Evolutionary conservation across 345 rosid species (phyloP).

Genomic region (Leavenworthia alabamica): DNA sequence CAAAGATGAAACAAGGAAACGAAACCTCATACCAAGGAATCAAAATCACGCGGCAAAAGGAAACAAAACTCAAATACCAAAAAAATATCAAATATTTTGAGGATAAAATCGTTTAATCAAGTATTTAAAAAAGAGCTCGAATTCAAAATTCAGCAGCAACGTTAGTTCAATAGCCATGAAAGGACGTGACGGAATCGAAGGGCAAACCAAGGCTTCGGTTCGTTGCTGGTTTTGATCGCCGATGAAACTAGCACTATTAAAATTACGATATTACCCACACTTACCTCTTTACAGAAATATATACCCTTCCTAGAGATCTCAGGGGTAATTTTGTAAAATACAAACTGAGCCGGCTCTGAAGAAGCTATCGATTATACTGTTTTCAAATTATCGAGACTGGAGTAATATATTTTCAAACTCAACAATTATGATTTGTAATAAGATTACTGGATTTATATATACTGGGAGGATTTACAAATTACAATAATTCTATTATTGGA

Average conservation of each 20-base stretch:
- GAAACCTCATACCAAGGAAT: slow-evolving; percentile 31
- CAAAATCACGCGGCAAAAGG: slow-evolving; percentile 22
- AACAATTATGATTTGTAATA: no score
- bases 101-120: slow-evolving; percentile 6
- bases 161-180: slow-evolving; percentile 46
- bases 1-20: neutral
- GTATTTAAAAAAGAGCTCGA: slow-evolving; percentile 26
- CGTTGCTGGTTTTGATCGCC: slow-evolving; percentile 74
- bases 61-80: slow-evolving; percentile 16
- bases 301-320: neutral
- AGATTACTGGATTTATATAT: no score
- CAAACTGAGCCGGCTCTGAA: slow-evolving; percentile 18
- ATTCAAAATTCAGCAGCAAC: slow-evolving; percentile 49
- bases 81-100: no score
- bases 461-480: no score
- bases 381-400: neutral
- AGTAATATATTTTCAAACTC: no score
- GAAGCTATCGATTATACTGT: slow-evolving; percentile 14
- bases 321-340: slow-evolving; percentile 22
- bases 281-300: neutral
- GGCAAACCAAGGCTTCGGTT: slow-evolving; percentile 29
- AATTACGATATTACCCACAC: slow-evolving; percentile 44
- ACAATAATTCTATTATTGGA: no score
- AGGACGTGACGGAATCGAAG: slow-evolving; percentile 39
- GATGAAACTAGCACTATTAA: slow-evolving; percentile 35